Base-by-base conservation (phyloP, 768 basidiomycete genomes). In the Serendipita sp. region DNA sequence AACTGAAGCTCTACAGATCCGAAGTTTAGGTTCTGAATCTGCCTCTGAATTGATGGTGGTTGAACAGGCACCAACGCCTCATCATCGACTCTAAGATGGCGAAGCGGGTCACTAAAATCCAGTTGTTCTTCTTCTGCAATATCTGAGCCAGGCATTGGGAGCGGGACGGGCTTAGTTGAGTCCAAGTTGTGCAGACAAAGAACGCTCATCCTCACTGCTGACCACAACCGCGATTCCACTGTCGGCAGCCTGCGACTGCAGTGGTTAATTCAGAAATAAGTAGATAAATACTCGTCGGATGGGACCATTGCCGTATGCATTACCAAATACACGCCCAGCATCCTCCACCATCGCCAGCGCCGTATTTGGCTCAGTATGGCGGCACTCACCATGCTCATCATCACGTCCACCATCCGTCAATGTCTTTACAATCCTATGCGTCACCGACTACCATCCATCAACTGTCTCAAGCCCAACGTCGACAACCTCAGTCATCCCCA, bases 401-500 rank as follows among this genome's bases (percentile, higher is more conserved):
- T 33, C 63, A 55, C 15, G 65, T 68, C 48, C 69, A 63, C 3
- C 66, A 88, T 73, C 90, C 90, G 1, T 64, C 70, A 31, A 60
- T 64, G 62, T 66, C 78, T 50, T 65, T 55, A 58, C 63, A 63
- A 64, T 66, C 65, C 85, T 82, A 70, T 88, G 88, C 73, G 73
- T 88, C 62, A 80, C 86, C 37, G 88, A 88, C 55, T 88, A 83
- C 70, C 82, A 87, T 16, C 87, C 87, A 29, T 88, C 88, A n/a
- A 85, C 87, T 37, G 66, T 81, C 81, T 3, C 83, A 83, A 65
- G 76, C 80, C 3, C 81, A 83, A 64, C 77, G 66, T 23, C 48
- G 58, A 53, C 3, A 68, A 43, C 64, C 58, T 78, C 65, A 81
- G 80, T 69, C 86, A 81, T 68, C 66, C 23, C 64, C 68, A 18